These are phyloP conservation scores for Capsicum pubescens DNA, from an alignment of 257 asterid species.

Conservation along the genomic window DNA sequence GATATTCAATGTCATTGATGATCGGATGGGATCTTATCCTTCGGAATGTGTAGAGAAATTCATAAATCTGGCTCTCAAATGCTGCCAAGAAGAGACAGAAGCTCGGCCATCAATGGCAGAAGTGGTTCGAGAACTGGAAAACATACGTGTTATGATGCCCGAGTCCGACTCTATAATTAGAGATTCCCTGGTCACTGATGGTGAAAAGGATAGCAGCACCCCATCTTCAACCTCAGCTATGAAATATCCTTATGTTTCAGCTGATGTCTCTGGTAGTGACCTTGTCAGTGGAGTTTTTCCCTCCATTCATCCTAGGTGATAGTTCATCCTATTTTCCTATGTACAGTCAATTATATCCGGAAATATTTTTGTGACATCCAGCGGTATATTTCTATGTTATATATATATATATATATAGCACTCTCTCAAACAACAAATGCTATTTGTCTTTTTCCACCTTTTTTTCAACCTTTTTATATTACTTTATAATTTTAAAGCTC, in stretches of 20 bases:
- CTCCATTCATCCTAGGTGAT: slow-evolving; percentile 64
- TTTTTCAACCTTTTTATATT: too few species aligned
- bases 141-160: slow-evolving; percentile 64
- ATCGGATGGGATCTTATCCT: slow-evolving; percentile 76
- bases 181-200: slow-evolving; percentile 43
- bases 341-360: neutral
- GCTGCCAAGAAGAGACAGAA: slow-evolving; percentile 69
- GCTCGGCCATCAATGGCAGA: slow-evolving; percentile 71
- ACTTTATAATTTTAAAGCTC: too few species aligned
- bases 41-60: slow-evolving; percentile 70
- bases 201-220: slow-evolving; percentile 38
- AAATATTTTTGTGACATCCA: neutral
- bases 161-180: slow-evolving; percentile 51
- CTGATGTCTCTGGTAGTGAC: slow-evolving; percentile 66
- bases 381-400: neutral
- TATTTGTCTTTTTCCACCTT: too few species aligned
- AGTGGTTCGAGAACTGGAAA: slow-evolving; percentile 76
- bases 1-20: slow-evolving; percentile 72
- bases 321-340: neutral
- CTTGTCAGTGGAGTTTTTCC: slow-evolving; percentile 68
- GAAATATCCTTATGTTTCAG: slow-evolving; percentile 49
- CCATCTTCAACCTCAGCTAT: slow-evolving; percentile 51
- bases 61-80: slow-evolving; percentile 63
- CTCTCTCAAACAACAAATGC: too few species aligned
- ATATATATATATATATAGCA: too few species aligned